Conservation (phyloP, 129 eudicot species). For the Tagetes patula region DNA sequence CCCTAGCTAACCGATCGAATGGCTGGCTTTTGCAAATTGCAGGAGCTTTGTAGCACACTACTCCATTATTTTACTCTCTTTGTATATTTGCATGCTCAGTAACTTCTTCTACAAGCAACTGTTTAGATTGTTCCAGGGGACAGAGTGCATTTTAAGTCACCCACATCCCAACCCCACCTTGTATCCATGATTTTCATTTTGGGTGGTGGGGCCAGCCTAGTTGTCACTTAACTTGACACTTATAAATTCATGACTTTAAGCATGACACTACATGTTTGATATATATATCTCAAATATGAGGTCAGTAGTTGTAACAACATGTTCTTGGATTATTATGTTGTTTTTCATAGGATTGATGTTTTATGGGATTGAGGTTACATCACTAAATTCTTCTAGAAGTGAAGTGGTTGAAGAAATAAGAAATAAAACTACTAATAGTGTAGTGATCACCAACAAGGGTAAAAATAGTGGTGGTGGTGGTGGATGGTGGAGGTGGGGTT, state of each 20-base stretch:
- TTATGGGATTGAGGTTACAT: conserved; percentile 1
- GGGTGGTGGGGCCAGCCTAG: conserved; percentile 32
- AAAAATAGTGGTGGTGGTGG: conserved; percentile 35
- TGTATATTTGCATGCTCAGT: conserved; percentile 27
- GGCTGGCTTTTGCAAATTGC: conserved; percentile 33
- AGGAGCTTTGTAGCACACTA: conserved; percentile 38
- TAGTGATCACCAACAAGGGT: conserved; percentile 39
- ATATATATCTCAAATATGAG: conserved; percentile 31
- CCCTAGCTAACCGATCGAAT: neutral
- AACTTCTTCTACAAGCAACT: conserved; percentile 29
- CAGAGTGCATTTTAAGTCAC: conserved; percentile 37
- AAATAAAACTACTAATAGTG: conserved; percentile 33
- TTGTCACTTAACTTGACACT: conserved; percentile 16
- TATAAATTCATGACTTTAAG: conserved; percentile 23
- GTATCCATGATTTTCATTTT: conserved; percentile 18
- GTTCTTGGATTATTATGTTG: conserved; percentile 25
- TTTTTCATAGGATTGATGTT: conserved; percentile 1
- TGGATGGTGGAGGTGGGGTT: conserved; percentile 48
- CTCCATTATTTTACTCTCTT: conserved; percentile 30
- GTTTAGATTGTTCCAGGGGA: conserved; percentile 36
- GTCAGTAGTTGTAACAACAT: conserved; percentile 8
- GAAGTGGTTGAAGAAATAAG: conserved; percentile 8
- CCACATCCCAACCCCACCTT: conserved; percentile 21
- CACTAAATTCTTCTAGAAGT: conserved; percentile 22
- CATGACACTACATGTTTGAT: conserved; percentile 6